phyloP scores from a whole-genome alignment of 2,329 filamentous ascomycete species.

The Talaromyces sp. region DNA sequence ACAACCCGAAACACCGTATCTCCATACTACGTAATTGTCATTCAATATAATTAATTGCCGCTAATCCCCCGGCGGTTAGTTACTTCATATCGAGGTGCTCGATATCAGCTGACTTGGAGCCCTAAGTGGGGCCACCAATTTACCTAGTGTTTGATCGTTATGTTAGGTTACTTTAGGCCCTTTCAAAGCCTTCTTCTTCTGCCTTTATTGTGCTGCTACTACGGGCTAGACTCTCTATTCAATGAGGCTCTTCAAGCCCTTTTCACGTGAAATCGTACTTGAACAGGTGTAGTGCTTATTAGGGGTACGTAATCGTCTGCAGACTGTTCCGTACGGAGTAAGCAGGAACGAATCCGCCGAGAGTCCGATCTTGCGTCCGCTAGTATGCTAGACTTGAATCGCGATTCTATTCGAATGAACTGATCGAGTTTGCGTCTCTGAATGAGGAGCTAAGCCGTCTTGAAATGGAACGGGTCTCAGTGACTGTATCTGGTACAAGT shows the following conservation, averaged over 20 bases:
- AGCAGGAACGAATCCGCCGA: background rate
- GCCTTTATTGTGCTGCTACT: too few relatives aligned
- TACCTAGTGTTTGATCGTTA: background rate
- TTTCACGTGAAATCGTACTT: background rate
- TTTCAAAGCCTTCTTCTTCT: too few relatives aligned
- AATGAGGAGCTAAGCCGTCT: background rate
- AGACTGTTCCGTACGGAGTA: background rate
- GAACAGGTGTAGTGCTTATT: background rate
- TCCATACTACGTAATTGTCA: background rate
- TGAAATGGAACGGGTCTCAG: background rate
- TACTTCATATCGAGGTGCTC: background rate
- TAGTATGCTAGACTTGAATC: too few relatives aligned
- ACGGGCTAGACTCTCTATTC: too few relatives aligned
- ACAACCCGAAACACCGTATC: background rate
- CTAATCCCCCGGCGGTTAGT: background rate
- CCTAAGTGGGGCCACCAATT: constrained; percentile 5
- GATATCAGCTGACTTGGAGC: constrained; percentile 9
- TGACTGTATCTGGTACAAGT: too few relatives aligned
- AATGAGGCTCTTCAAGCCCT: background rate
- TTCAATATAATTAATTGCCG: background rate
- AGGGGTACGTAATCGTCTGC: background rate
- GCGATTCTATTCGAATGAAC: too few relatives aligned
- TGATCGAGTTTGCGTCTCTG: too few relatives aligned
- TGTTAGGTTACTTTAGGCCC: too few relatives aligned
- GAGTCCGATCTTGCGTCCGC: background rate